These are phyloP conservation scores for Fusarium illudens DNA, from an alignment of 2,329 filamentous ascomycete species.

Conservation along the genomic window DNA sequence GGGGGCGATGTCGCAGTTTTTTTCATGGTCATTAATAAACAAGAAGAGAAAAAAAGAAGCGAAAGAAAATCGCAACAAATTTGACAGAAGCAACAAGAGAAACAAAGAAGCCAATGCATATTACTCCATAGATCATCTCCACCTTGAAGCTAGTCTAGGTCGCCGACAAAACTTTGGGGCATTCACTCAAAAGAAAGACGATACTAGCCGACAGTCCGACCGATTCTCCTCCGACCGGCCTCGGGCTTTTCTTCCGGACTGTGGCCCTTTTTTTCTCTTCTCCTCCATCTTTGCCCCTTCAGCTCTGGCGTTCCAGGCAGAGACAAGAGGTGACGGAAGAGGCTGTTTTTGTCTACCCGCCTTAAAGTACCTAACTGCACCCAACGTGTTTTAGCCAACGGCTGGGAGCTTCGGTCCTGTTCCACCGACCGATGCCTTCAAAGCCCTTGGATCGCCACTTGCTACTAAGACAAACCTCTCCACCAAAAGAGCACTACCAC, in stretches of 20 bases:
- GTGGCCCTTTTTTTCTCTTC: constrained; percentile 10
- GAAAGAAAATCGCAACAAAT: background rate
- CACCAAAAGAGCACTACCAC: constrained; percentile 18
- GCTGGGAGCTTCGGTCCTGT: background rate
- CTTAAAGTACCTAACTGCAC: no score
- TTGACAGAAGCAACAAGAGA: background rate
- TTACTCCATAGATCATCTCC: background rate
- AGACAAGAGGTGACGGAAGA: constrained; percentile 1
- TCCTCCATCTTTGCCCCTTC: constrained; percentile 4
- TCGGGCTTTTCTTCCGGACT: constrained; percentile 30
- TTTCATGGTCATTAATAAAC: constrained; percentile 13
- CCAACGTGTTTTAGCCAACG: background rate
- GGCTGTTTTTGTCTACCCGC: background rate
- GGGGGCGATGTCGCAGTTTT: constrained; percentile 25
- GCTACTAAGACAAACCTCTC: constrained; percentile 17
- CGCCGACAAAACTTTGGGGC: constrained; percentile 1
- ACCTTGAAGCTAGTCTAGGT: background rate
- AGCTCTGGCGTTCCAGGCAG: constrained; percentile 5
- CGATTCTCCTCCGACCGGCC: constrained; percentile 30
- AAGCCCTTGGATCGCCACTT: constrained; percentile 24
- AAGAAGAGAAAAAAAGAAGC: background rate
- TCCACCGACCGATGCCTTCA: background rate
- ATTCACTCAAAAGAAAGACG: constrained; percentile 32
- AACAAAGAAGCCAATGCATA: background rate
- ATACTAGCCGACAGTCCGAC: constrained; percentile 40